Conservation (phyloP, 306 rosid genomes). For the Prunus davidiana region DNA sequence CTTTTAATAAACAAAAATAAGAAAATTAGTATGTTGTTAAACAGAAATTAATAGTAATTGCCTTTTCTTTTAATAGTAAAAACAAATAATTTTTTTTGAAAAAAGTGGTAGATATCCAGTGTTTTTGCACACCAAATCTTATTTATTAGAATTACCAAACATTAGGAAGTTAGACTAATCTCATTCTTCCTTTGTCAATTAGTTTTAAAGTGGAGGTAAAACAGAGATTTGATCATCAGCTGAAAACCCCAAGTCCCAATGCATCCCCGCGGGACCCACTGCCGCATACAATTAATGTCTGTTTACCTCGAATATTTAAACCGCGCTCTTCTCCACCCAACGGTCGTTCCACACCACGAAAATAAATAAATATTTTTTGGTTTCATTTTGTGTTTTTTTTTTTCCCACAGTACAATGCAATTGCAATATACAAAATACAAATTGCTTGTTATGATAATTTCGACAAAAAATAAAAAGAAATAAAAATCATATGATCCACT, state of each 20-base stretch:
- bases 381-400: no score
- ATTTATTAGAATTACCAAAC: no score
- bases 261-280: not conserved
- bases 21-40: no score
- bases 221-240: not conserved
- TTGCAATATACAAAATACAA: not conserved
- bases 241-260: not conserved
- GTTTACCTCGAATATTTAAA: not conserved
- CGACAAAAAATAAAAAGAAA: not conserved
- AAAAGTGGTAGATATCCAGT: no score
- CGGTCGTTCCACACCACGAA: constrained; percentile 5
- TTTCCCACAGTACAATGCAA: no score
- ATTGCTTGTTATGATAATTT: not conserved
- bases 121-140: no score
- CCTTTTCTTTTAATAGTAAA: no score
- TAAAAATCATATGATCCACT: not conserved
- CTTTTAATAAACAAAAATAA: no score
- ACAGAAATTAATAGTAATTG: no score
- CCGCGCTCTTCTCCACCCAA: constrained; percentile 10
- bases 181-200: no score
- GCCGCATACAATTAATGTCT: constrained; percentile 3
- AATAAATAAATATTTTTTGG: not conserved
- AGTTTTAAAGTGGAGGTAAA: not conserved
- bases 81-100: rapidly evolving
- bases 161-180: no score